A percentile compares a stretch with the other conserved stretches of the same genome.
Evolutionary conservation across 257 asterid species (phyloP).

Genomic region (Solanum boliviense): DNA sequence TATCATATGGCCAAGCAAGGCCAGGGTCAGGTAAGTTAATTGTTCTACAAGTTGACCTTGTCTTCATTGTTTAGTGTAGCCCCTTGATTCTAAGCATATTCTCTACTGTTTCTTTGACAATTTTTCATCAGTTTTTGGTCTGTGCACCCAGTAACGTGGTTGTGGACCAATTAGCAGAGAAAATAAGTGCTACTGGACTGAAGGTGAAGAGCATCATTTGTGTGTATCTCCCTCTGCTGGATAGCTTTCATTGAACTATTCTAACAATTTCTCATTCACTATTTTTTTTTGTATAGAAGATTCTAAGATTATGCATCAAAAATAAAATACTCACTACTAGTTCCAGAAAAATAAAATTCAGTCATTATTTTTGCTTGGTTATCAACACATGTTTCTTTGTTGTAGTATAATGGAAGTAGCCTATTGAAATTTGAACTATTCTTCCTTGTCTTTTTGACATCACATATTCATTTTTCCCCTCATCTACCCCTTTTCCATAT

Average conservation of each 20-base stretch:
- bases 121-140: slow-evolving; percentile 69
- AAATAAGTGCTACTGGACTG: slow-evolving; percentile 94
- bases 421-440: background rate
- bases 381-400: background rate
- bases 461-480: background rate
- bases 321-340: background rate
- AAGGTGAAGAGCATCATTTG: slow-evolving; percentile 38
- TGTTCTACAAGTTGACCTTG: background rate
- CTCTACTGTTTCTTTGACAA: background rate
- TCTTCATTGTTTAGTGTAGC: background rate
- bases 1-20: slow-evolving; percentile 99
- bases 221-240: background rate
- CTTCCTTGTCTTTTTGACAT: background rate
- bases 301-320: background rate
- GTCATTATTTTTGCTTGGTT: background rate
- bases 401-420: background rate
- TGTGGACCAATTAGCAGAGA: slow-evolving; percentile 98
- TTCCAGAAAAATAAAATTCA: background rate
- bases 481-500: background rate
- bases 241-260: background rate
- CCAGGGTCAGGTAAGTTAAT: slow-evolving; percentile 73
- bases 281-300: background rate
- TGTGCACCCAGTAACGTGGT: slow-evolving; percentile 99
- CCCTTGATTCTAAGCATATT: background rate
- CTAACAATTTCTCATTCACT: background rate